Conservation (phyloP, 371 early-diverging fungal species). For the Mortierella sp. region DNA sequence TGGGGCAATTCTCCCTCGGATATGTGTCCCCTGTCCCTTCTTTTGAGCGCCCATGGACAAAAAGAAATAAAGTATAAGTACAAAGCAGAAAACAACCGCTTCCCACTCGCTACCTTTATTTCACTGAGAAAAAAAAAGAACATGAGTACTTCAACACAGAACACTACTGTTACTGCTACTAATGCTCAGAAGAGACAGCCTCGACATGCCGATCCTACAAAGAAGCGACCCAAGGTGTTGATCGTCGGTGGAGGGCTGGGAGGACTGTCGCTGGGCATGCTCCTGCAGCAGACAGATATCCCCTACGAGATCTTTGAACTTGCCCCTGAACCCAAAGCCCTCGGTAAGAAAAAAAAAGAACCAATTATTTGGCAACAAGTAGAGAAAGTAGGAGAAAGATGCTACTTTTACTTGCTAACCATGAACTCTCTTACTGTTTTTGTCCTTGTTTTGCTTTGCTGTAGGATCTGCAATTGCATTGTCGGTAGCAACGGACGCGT, state of each 20-base stretch:
- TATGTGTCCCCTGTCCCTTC: too few species aligned
- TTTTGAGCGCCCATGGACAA: too few species aligned
- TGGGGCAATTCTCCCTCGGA: too few species aligned
- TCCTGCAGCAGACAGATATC: neutral
- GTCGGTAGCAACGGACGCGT: neutral
- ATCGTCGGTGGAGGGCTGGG: slow-evolving; percentile 18
- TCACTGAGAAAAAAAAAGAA: neutral
- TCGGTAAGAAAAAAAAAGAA: too few species aligned
- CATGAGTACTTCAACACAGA: neutral
- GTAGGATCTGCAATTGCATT: neutral
- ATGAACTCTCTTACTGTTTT: neutral
- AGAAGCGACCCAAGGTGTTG: slow-evolving; percentile 12
- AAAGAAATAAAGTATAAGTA: neutral
- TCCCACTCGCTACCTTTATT: neutral
- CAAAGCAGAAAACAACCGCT: neutral
- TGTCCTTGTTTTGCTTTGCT: neutral
- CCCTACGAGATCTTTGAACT: slow-evolving; percentile 19
- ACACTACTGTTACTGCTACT: too few species aligned
- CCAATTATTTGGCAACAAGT: too few species aligned
- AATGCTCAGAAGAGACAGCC: neutral
- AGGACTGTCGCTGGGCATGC: slow-evolving; percentile 9
- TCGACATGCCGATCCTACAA: neutral
- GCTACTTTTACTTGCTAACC: neutral
- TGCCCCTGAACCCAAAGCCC: neutral
- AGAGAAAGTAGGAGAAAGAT: neutral